These are phyloP conservation scores for Obelidium mucronatum DNA, from an alignment of 192 early-diverging fungal genomes.

Conservation along the genomic window DNA sequence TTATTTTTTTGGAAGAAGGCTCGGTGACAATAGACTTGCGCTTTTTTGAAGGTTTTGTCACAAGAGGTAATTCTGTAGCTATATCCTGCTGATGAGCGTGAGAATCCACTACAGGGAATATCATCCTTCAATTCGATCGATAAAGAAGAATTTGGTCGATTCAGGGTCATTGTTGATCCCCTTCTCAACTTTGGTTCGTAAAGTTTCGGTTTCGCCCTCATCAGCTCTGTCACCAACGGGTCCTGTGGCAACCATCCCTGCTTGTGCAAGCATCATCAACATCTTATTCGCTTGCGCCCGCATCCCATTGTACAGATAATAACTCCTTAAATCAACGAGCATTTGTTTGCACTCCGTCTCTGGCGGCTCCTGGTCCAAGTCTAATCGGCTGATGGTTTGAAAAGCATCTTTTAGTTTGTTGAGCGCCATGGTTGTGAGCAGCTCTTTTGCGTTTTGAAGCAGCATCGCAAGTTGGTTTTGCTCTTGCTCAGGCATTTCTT, in stretches of 20 bases:
- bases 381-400: background rate
- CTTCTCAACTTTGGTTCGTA: background rate
- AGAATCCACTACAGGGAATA: no score
- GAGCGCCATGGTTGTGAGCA: conserved; percentile 19
- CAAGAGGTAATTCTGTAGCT: no score
- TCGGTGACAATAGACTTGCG: no score
- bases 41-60: no score
- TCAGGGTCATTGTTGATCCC: background rate
- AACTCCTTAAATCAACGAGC: background rate
- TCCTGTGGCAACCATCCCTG: background rate
- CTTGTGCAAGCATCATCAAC: background rate
- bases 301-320: background rate
- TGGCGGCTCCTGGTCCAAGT: background rate
- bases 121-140: background rate
- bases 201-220: background rate
- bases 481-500: conserved; percentile 7
- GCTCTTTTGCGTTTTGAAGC: conserved; percentile 8
- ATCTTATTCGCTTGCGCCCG: background rate
- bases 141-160: background rate
- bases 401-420: conserved; percentile 19
- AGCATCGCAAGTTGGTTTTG: background rate
- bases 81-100: no score
- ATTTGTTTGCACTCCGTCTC: background rate
- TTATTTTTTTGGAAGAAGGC: no score
- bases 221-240: background rate